Conservation (phyloP, 2,329 filamentous ascomycete genomes). For the Penicillium sp. region DNA sequence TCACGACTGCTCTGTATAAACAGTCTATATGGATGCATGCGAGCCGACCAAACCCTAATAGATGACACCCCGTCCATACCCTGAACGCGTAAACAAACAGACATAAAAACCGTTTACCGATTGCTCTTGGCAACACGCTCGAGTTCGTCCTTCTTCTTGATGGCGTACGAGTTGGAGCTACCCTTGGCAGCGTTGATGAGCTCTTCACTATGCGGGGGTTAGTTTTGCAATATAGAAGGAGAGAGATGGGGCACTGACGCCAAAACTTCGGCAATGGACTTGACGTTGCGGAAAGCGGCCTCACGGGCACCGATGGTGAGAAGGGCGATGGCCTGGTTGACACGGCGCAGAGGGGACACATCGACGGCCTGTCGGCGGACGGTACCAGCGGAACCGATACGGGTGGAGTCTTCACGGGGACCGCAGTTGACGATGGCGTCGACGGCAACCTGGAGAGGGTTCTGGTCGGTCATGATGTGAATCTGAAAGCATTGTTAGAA, state of each 20-base stretch:
- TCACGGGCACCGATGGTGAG: slow-evolving; percentile 98
- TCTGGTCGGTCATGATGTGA: slow-evolving; percentile 99
- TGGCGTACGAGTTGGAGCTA: slow-evolving; percentile 99
- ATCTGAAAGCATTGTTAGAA: slow-evolving; percentile 57
- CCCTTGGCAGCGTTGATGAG: slow-evolving; percentile 99
- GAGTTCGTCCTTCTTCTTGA: slow-evolving; percentile 99
- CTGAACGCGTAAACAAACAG: slow-evolving; percentile 38
- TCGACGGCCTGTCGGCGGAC: slow-evolving; percentile 99
- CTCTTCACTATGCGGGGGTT: slow-evolving; percentile 61
- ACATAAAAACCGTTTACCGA: slow-evolving; percentile 70
- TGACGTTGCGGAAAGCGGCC: slow-evolving; percentile 99
- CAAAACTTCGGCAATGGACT: slow-evolving; percentile 98
- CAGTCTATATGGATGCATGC: slow-evolving; percentile 39
- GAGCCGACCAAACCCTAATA: slow-evolving; percentile 33
- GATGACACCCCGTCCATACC: slow-evolving; percentile 31
- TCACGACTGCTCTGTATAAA: slow-evolving; percentile 34
- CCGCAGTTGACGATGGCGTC: slow-evolving; percentile 99
- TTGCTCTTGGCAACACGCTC: slow-evolving; percentile 99
- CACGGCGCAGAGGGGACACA: slow-evolving; percentile 97
- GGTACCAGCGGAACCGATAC: slow-evolving; percentile 99
- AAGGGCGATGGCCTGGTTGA: slow-evolving; percentile 99
- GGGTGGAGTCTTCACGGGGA: slow-evolving; percentile 98
- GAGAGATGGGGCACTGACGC: slow-evolving; percentile 43
- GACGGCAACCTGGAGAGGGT: slow-evolving; percentile 99
- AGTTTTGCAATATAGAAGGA: neutral